Percentiles rank a stretch among this genome's conserved stretches.
phyloP scores from a whole-genome alignment of 2,329 filamentous ascomycete species.

The Triangularia setosa region DNA sequence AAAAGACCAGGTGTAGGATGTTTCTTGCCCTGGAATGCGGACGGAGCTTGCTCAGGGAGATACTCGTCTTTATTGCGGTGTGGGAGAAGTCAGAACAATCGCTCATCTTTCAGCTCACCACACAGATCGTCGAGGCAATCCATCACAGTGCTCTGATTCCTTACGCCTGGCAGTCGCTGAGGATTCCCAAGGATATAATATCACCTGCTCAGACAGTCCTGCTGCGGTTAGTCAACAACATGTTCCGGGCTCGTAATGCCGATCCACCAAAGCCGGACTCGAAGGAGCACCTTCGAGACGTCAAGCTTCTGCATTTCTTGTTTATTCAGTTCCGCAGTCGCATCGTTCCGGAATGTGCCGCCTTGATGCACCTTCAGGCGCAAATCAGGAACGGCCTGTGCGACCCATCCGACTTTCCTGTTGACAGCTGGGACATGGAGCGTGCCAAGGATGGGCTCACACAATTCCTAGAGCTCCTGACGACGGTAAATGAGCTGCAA shows the following conservation, averaged over 20 bases:
- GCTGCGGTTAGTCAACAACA: conserved; percentile 83
- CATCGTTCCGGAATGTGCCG: conserved; percentile 89
- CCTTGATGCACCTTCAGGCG: conserved; percentile 89
- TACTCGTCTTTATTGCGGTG: conserved; percentile 93
- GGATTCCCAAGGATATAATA: conserved; percentile 93
- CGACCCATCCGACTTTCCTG: conserved; percentile 81
- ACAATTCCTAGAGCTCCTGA: conserved; percentile 91
- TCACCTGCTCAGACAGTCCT: conserved; percentile 92
- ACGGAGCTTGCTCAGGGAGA: conserved; percentile 80
- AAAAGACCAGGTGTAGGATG: conserved; percentile 85
- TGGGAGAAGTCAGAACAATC: conserved; percentile 95
- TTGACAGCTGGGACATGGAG: conserved; percentile 97
- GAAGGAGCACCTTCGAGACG: conserved; percentile 53
- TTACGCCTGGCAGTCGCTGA: conserved; percentile 85
- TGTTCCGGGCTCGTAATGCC: conserved; percentile 61
- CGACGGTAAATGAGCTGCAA: conserved; percentile 79
- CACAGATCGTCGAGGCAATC: conserved; percentile 91
- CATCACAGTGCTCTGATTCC: conserved; percentile 85
- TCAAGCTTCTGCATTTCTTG: conserved; percentile 76
- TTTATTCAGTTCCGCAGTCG: conserved; percentile 89
- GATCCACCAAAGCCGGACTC: conserved; percentile 42
- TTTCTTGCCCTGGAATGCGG: conserved; percentile 87
- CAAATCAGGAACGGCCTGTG: conserved; percentile 76
- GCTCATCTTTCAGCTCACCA: conserved; percentile 93
- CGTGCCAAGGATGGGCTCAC: conserved; percentile 91